A percentile compares a stretch with the other conserved stretches of the same genome.
These are phyloP conservation scores for Xylaria palmicola DNA, from an alignment of 495 filamentous ascomycete species.

Conservation along the genomic window DNA sequence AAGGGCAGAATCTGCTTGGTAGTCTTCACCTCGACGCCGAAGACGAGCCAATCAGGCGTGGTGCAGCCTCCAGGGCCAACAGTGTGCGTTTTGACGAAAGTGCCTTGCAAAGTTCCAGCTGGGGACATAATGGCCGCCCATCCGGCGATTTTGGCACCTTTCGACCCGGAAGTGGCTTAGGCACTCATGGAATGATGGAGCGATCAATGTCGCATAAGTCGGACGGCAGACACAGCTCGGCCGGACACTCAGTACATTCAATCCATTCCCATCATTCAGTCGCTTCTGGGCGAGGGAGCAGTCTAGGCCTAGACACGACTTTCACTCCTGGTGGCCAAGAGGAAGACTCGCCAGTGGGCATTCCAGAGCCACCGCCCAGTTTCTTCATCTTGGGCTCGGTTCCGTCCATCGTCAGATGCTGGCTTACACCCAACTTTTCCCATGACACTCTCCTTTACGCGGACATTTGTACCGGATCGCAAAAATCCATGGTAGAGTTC, in stretches of 20 bases:
- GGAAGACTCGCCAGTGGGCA: constrained; percentile 62
- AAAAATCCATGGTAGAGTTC: constrained; percentile 73
- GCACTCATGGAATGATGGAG: constrained; percentile 81
- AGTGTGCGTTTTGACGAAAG: constrained; percentile 99
- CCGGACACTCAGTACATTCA: constrained; percentile 75
- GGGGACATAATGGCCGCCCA: constrained; percentile 75
- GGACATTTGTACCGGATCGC: constrained; percentile 87
- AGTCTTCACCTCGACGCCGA: constrained; percentile 81
- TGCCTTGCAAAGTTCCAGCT: constrained; percentile 81
- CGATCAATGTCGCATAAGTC: constrained; percentile 91
- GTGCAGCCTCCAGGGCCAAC: constrained; percentile 84
- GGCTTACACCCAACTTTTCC: constrained; percentile 83
- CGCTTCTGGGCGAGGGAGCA: constrained; percentile 76
- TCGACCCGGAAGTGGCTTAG: constrained; percentile 77
- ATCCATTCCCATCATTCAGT: constrained; percentile 51
- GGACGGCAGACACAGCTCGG: constrained; percentile 91
- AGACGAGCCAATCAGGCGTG: constrained; percentile 82
- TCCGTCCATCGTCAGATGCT: constrained; percentile 92
- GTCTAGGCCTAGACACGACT: constrained; percentile 73
- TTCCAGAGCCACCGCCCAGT: constrained; percentile 73
- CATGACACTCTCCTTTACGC: constrained; percentile 87
- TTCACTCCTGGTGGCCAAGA: constrained; percentile 62
- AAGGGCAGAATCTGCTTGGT: constrained; percentile 65
- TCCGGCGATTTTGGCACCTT: constrained; percentile 76
- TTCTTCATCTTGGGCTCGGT: constrained; percentile 81